Conservation (phyloP, 768 basidiomycete genomes). For the Phlegmacium glaucopus region DNA sequence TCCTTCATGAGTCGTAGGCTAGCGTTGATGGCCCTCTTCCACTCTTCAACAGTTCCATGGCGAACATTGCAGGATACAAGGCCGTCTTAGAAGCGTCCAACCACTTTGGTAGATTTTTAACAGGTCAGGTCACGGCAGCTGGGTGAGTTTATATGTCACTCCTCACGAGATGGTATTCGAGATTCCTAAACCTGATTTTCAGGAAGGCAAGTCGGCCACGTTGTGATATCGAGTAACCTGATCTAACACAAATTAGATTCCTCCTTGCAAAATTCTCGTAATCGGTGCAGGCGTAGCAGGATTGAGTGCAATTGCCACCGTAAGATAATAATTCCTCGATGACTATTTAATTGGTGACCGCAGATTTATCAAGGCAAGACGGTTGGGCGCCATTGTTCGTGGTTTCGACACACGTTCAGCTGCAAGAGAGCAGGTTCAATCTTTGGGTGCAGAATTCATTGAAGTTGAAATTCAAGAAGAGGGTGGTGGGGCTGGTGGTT, state of each 20-base stretch:
- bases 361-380: conserved; percentile 50
- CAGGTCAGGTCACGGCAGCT: conserved; percentile 89
- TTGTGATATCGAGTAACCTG: not conserved
- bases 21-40: no score
- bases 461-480: conserved; percentile 80
- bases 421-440: conserved; percentile 86
- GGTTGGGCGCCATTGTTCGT: conserved; percentile 85
- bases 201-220: no score
- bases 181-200: not conserved
- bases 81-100: conserved; percentile 89
- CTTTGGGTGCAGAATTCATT: conserved; percentile 87
- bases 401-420: conserved; percentile 86
- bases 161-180: not conserved
- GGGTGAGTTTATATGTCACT: conserved; percentile 49
- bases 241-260: conserved; percentile 49
- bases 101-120: conserved; percentile 84
- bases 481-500: conserved; percentile 79
- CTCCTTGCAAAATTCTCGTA: conserved; percentile 82
- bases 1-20: not conserved
- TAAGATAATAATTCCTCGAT: conserved; percentile 23
- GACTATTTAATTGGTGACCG: not conserved
- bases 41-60: conserved; percentile 72
- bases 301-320: conserved; percentile 83
- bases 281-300: conserved; percentile 91
- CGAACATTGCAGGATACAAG: conserved; percentile 93